phyloP scores from a whole-genome alignment of 2,329 filamentous ascomycete species.

The Exserohilum turcica region DNA sequence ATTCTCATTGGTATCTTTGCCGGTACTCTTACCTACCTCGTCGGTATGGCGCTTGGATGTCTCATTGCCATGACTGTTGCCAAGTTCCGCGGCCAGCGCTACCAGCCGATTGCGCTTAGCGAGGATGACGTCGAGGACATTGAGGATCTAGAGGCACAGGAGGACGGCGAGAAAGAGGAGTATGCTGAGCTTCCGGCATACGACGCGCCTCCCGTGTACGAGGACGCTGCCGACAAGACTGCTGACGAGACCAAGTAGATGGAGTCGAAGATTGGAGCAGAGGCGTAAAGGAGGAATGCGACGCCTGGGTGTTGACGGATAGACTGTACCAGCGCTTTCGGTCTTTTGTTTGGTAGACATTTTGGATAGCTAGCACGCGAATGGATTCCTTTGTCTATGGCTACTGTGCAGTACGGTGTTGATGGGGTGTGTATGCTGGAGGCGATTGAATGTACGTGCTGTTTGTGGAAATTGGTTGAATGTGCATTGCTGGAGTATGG shows the following conservation, averaged over 20 bases:
- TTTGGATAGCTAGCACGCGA: slow-evolving; percentile 5
- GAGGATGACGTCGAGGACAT: slow-evolving; percentile 40
- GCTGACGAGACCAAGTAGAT: slow-evolving; percentile 29
- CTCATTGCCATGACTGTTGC: slow-evolving; percentile 65
- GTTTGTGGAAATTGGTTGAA: too few species aligned
- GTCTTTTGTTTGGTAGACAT: not conserved
- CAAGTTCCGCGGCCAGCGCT: slow-evolving; percentile 55
- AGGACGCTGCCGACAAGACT: slow-evolving; percentile 32
- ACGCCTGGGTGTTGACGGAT: not conserved
- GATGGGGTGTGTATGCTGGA: too few species aligned
- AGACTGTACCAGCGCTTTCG: slow-evolving; percentile 3
- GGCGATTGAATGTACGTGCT: too few species aligned
- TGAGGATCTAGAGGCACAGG: slow-evolving; percentile 25
- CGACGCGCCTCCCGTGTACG: slow-evolving; percentile 48
- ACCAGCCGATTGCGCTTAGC: slow-evolving; percentile 42
- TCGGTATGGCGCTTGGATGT: slow-evolving; percentile 70
- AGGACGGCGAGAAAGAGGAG: slow-evolving; percentile 38
- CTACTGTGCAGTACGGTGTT: too few species aligned
- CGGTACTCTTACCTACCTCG: slow-evolving; percentile 68
- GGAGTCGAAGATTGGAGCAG: not conserved
- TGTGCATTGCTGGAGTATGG: too few species aligned
- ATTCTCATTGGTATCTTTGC: slow-evolving; percentile 71
- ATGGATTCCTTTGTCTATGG: slow-evolving; percentile 15
- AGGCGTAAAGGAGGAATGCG: slow-evolving; percentile 1
- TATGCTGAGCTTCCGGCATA: slow-evolving; percentile 44